A percentile compares a stretch with the other conserved stretches of the same genome.
These are phyloP conservation scores for Colletotrichum karsti DNA, from an alignment of 2,329 filamentous ascomycete genomes.

Conservation along the genomic window DNA sequence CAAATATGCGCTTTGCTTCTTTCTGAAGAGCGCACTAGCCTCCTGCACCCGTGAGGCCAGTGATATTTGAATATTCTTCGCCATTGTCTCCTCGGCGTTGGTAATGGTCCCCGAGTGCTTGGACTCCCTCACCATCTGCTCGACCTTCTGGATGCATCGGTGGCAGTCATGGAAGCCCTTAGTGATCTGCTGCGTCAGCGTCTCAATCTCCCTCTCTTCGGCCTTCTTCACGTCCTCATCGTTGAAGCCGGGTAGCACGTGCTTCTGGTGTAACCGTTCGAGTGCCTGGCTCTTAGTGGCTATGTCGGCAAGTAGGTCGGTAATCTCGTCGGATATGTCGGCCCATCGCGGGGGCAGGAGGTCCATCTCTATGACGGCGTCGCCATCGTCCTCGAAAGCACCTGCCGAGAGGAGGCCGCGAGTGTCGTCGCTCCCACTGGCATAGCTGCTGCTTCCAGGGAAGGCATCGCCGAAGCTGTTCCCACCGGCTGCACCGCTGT, in stretches of 20 bases:
- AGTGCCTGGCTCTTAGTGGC: constrained; percentile 84
- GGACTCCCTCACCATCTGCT: constrained; percentile 85
- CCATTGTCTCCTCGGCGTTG: constrained; percentile 92
- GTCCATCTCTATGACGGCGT: constrained; percentile 98
- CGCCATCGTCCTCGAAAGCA: constrained; percentile 85
- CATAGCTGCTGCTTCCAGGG: constrained; percentile 52
- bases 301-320: constrained; percentile 81
- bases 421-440: constrained; percentile 57
- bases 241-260: constrained; percentile 95
- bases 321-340: constrained; percentile 93
- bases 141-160: constrained; percentile 85
- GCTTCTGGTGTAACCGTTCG: constrained; percentile 95
- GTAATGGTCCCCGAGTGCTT: constrained; percentile 77
- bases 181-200: constrained; percentile 89
- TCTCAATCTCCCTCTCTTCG: constrained; percentile 92
- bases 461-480: constrained; percentile 70
- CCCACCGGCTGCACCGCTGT: constrained; percentile 59
- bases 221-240: constrained; percentile 88
- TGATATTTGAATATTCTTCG: constrained; percentile 92
- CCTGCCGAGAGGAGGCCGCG: constrained; percentile 86
- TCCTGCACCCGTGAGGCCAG: constrained; percentile 90
- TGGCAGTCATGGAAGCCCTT: constrained; percentile 90
- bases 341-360: constrained; percentile 94
- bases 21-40: constrained; percentile 89
- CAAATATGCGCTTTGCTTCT: constrained; percentile 96